Percentiles rank a stretch among this genome's conserved stretches.
Evolutionary conservation across 371 early-diverging fungal species (phyloP).

Genomic region (Mortierella sp.): DNA sequence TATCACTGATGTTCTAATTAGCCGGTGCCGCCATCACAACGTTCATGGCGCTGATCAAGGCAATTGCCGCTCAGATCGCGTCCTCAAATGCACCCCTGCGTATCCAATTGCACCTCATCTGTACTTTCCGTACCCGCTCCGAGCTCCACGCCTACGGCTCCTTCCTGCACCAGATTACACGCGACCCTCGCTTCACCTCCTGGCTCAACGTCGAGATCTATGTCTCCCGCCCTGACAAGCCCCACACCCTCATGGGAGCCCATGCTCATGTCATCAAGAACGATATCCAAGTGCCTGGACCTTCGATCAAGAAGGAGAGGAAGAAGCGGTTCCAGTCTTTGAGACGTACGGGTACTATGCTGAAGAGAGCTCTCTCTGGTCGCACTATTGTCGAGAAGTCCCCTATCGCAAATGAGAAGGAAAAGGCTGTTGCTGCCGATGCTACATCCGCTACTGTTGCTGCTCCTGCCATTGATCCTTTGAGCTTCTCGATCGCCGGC

Average conservation of each 20-base stretch:
- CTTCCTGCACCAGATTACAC: constrained; percentile 55
- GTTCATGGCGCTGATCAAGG: constrained; percentile 48
- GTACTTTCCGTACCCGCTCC: constrained; percentile 56
- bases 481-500: constrained; percentile 14
- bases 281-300: constrained; percentile 45
- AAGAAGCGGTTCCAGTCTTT: constrained; percentile 44
- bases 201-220: constrained; percentile 57
- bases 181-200: constrained; percentile 54
- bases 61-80: constrained; percentile 51
- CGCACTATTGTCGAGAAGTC: constrained; percentile 46
- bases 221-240: constrained; percentile 57
- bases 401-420: background rate
- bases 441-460: background rate
- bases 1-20: background rate
- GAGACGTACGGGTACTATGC: constrained; percentile 38
- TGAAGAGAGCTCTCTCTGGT: constrained; percentile 54
- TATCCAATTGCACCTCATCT: constrained; percentile 50
- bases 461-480: background rate
- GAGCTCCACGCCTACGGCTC: constrained; percentile 58
- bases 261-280: constrained; percentile 58
- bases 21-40: constrained; percentile 54
- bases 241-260: constrained; percentile 52
- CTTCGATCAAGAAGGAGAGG: constrained; percentile 34
- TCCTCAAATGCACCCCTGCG: constrained; percentile 44
- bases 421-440: background rate